These are phyloP conservation scores for Tripterygium wilfordii DNA, from an alignment of 177 flowering plant genomes.

Conservation along the genomic window DNA sequence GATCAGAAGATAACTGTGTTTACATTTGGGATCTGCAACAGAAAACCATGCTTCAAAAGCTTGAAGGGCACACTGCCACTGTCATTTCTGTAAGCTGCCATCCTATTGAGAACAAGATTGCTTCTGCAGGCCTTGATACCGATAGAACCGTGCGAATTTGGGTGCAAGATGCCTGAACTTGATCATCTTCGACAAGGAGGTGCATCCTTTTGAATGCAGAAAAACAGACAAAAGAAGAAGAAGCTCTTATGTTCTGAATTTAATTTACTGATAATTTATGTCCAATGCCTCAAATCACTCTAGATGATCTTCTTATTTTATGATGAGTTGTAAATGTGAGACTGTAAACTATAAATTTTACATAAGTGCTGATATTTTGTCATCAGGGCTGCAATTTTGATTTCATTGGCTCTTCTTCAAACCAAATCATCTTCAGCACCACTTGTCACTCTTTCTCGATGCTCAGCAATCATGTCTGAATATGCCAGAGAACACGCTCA, in stretches of 20 bases:
- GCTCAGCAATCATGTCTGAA: constrained; percentile 65
- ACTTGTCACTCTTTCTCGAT: constrained; percentile 47
- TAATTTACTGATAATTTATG: too few species aligned
- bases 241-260: too few species aligned
- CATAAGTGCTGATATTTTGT: too few species aligned
- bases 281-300: too few species aligned
- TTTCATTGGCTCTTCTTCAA: constrained; percentile 22
- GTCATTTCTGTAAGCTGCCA: constrained; percentile 84
- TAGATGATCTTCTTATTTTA: too few species aligned
- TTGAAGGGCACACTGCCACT: constrained; percentile 84
- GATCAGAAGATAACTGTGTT: constrained; percentile 83
- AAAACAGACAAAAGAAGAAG: too few species aligned
- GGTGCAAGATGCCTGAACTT: constrained; percentile 55
- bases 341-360: too few species aligned
- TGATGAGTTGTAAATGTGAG: too few species aligned
- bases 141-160: constrained; percentile 81
- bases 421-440: constrained; percentile 79
- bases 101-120: constrained; percentile 73
- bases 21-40: constrained; percentile 87
- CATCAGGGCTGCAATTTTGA: too few species aligned
- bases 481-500: constrained; percentile 54
- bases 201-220: too few species aligned
- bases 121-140: constrained; percentile 73
- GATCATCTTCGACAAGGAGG: not conserved
- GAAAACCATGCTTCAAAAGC: constrained; percentile 66